Evolutionary conservation across 164 flowering plant species (phyloP).

Genomic region (Aristolochia contorta): DNA sequence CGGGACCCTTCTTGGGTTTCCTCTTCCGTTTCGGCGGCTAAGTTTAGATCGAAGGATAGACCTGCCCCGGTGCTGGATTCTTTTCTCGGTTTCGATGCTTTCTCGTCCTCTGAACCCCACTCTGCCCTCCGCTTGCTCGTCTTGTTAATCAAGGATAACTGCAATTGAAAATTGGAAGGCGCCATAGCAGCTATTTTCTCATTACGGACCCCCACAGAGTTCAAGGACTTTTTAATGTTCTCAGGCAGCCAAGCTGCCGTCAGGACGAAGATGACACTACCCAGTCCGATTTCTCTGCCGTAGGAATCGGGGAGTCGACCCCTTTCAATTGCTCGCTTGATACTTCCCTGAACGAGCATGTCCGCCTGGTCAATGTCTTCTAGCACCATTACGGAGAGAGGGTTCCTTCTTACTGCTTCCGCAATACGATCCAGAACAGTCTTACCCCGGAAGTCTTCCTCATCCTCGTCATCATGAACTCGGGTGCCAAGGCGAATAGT

Average conservation of each 20-base stretch:
- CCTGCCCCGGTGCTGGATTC: slow-evolving; percentile 19
- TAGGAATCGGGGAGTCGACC: slow-evolving; percentile 80
- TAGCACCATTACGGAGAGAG: slow-evolving; percentile 65
- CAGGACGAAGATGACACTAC: slow-evolving; percentile 69
- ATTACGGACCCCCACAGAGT: slow-evolving; percentile 22
- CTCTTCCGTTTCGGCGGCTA: slow-evolving; percentile 39
- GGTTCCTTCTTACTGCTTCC: slow-evolving; percentile 72
- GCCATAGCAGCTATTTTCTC: slow-evolving; percentile 37
- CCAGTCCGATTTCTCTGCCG: slow-evolving; percentile 81
- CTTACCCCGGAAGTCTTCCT: slow-evolving; percentile 59
- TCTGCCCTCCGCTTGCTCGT: slow-evolving; percentile 47
- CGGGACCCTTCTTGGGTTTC: slow-evolving; percentile 50
- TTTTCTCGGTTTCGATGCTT: slow-evolving; percentile 40
- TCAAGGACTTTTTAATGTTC: slow-evolving; percentile 13
- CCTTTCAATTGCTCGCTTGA: slow-evolving; percentile 75
- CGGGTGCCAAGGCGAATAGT: slow-evolving; percentile 52
- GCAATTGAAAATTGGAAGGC: slow-evolving; percentile 47
- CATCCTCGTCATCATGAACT: slow-evolving; percentile 29
- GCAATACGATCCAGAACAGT: slow-evolving; percentile 71
- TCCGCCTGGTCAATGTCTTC: slow-evolving; percentile 80
- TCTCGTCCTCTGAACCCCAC: slow-evolving; percentile 35
- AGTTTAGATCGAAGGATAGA: slow-evolving; percentile 63
- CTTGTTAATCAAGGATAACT: slow-evolving; percentile 29
- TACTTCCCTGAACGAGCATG: slow-evolving; percentile 51
- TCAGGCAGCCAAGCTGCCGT: slow-evolving; percentile 60